Evolutionary conservation across 208 protist species (phyloP).

Genomic region (Angomonas ambiguus): DNA sequence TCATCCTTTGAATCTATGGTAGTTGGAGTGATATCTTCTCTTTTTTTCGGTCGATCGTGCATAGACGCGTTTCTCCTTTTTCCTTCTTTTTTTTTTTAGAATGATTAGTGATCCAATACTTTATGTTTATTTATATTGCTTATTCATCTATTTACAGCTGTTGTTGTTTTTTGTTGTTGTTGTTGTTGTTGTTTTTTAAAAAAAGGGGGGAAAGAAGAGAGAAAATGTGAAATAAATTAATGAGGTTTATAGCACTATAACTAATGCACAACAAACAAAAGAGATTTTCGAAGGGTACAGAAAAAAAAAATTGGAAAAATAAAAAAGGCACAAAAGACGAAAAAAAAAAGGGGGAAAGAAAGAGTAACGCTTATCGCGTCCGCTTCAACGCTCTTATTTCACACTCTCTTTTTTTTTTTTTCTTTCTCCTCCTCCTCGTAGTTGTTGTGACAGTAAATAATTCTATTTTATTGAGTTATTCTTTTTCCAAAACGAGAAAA

Average conservation of each 20-base stretch:
- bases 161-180: not conserved
- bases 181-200: not conserved
- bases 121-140: too few relatives aligned
- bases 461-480: not conserved
- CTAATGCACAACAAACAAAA: too few relatives aligned
- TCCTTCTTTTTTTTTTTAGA: too few relatives aligned
- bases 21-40: not conserved
- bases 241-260: too few relatives aligned
- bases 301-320: not conserved
- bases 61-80: not conserved
- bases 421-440: too few relatives aligned
- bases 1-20: too few relatives aligned
- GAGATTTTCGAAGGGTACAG: too few relatives aligned
- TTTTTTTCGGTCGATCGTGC: not conserved
- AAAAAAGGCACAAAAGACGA: slow-evolving; percentile 3
- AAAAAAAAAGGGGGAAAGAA: slow-evolving; percentile 13
- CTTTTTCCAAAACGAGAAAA: not conserved
- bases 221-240: not conserved
- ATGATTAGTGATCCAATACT: too few relatives aligned
- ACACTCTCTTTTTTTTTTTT: not conserved
- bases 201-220: not conserved
- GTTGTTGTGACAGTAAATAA: not conserved
- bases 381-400: not conserved
- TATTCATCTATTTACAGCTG: too few relatives aligned
- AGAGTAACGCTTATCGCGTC: too few relatives aligned